These are phyloP conservation scores for Lotmaria passim DNA, from an alignment of 208 protist genomes.

Conservation along the genomic window DNA sequence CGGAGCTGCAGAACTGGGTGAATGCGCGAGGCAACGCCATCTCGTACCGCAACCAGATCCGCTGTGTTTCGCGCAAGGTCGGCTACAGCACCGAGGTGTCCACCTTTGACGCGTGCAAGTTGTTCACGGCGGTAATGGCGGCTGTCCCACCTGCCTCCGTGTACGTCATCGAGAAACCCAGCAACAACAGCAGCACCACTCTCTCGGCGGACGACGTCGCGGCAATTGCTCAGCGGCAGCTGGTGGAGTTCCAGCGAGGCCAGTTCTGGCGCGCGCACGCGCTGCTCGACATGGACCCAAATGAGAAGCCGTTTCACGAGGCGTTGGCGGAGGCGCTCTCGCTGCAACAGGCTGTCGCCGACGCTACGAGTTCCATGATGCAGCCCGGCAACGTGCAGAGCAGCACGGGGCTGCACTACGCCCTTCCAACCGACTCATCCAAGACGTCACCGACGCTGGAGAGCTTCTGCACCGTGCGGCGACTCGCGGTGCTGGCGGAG, in stretches of 20 bases:
- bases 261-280: constrained; percentile 82
- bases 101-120: constrained; percentile 78
- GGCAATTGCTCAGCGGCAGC: constrained; percentile 29
- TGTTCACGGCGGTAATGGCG: constrained; percentile 72
- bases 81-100: constrained; percentile 85
- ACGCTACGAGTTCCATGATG: constrained; percentile 79
- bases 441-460: constrained; percentile 74
- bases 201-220: constrained; percentile 22
- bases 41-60: constrained; percentile 46
- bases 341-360: constrained; percentile 67
- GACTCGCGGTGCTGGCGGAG: constrained; percentile 62
- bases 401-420: constrained; percentile 82
- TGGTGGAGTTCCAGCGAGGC: constrained; percentile 64
- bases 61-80: constrained; percentile 61
- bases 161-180: constrained; percentile 34
- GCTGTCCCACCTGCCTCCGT: constrained; percentile 45
- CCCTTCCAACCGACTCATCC: constrained; percentile 63
- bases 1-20: constrained; percentile 61
- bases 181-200: background rate
- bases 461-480: constrained; percentile 68
- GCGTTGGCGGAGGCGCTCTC: constrained; percentile 66
- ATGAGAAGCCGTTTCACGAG: constrained; percentile 57
- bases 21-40: constrained; percentile 43
- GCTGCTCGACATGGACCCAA: constrained; percentile 82
- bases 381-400: constrained; percentile 85